Conservation (phyloP, 495 filamentous ascomycete species). For the Trichoderma orchidacearum region DNA sequence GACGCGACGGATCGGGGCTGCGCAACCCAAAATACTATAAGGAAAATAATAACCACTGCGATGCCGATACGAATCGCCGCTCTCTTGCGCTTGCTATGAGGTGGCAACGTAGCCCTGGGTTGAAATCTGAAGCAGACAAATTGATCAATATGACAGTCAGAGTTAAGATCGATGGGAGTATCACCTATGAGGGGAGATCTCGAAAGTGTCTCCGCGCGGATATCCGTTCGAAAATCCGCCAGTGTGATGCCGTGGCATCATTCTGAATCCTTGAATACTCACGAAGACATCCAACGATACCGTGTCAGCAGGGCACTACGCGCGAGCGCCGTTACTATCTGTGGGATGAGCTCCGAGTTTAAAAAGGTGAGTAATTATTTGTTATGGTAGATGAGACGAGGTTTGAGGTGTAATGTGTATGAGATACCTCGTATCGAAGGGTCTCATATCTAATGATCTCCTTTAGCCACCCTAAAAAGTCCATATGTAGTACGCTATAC, state of each 20-base stretch:
- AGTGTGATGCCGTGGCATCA: constrained; percentile 42
- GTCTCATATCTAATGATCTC: too few relatives aligned
- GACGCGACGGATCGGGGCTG: constrained; percentile 54
- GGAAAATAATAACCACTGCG: constrained; percentile 30
- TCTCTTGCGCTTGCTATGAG: constrained; percentile 59
- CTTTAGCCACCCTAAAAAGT: too few relatives aligned
- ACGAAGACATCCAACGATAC: not conserved
- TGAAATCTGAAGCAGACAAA: constrained; percentile 52
- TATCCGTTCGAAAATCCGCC: constrained; percentile 69
- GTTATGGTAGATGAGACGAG: too few relatives aligned
- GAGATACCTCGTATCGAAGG: too few relatives aligned
- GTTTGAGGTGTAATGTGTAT: too few relatives aligned
- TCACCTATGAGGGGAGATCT: constrained; percentile 87
- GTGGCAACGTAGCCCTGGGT: constrained; percentile 59
- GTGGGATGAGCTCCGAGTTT: not conserved
- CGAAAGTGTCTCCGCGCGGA: constrained; percentile 58
- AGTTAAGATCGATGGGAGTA: constrained; percentile 62
- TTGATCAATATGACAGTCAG: not conserved
- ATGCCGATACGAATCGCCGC: constrained; percentile 54
- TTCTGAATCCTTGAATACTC: constrained; percentile 24
- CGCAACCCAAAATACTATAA: constrained; percentile 52
- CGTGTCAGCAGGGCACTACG: not conserved
- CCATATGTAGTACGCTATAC: too few relatives aligned
- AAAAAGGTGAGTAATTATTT: too few relatives aligned
- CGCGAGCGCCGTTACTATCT: not conserved